Evolutionary conservation across 148 eudicot species (phyloP), one percentile per base, ranked within the genome.

Genomic region (Cornus suecica): DNA sequence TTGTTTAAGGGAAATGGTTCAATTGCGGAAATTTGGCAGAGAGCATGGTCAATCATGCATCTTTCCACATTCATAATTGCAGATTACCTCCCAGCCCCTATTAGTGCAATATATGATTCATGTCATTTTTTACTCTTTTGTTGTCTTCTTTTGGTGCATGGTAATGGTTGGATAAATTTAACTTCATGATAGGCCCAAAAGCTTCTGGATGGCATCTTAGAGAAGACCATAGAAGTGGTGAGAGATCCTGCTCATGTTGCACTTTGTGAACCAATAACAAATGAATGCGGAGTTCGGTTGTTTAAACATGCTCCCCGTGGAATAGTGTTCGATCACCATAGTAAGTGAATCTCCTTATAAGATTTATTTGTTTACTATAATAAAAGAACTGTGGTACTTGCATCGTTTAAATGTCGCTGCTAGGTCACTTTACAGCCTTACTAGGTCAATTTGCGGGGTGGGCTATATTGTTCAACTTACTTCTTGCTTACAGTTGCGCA

Each of bases 241-340:
- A 78, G 76, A 68, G 73, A 81, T 66, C 73, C 81, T 28, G 30
- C 63, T 34, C 24, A 74, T 45, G 32, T 42, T 37, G 6, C n/a
- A 62, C 80, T 74, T 45, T 78, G 86, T 71, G 83, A 83, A 62
- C 68, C 81, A 61, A 65, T 24, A 2, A 29, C 22, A 3, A 67
- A 71, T 83, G 89, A 71, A 58, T 83, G 78, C 22, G 97, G 97
- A 70, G 82, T 95, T 79, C 87, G 88, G 64, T 83, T 95, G 69
- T 95, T 95, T 80, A 88, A 81, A 86, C 60, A 71, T 70, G 94
- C 99, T 69, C 97, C 97, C 32, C 80, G 65, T 25, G 99, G 99
- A 70, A 92, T 95, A 70, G 86, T 90, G 67, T 92, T 95, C 83
- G 97, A 95, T 87, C 84, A 83, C 58, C 64, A 15, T 74, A 94